Base-by-base conservation (phyloP, 2,329 filamentous ascomycete species). In the Tolypocladium capitatum region DNA sequence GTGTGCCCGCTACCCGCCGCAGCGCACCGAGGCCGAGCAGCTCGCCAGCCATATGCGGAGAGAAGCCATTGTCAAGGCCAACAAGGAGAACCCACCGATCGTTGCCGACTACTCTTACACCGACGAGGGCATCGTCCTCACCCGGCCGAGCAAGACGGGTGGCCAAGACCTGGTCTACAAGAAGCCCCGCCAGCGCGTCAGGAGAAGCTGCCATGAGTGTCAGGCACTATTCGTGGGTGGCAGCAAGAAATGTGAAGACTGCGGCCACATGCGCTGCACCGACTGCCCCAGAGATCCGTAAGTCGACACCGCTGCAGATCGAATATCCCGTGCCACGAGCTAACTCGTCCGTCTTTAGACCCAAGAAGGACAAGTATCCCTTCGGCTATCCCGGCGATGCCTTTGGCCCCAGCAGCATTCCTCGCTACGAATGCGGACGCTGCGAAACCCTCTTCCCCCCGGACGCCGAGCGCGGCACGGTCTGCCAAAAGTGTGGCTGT, bases 221-320 rank as follows among this genome's bases (percentile, higher is more conserved):
- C 62, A 76, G 43, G 75, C 70, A 2, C 59, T 82, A 1, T 92
- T 89, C 60, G 63, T 66, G 2, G 59, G 71, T 6, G 70, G 74
- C 31, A 70, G 65, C 50, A 86, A 82, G 68, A 76, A 60, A 0
- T 94, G 89, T 62, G 64, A 71, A 8, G 72, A 71, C 35, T 94
- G 89, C 64, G 68, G 72, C 28, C 89, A 94, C 63, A 63, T 74
- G 46, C 81, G 86, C 47, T 94, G 88, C 69, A 86, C 80, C 35
- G 83, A 83, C 60, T 94, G 88, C 63, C 86, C 86, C 28, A 74
- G 87, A 56, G 81, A 88, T 58, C 87, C 87, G 75, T 88, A 76
- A 63, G 84, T 80, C 46, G 34, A 42, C 48, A 24, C 18, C 7
- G 28, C 32, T 24, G 28, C 21, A 13, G 32, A 46, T 53, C 3